Base-by-base conservation (phyloP, 2,329 filamentous ascomycete species). In the Venturia carpophila region DNA sequence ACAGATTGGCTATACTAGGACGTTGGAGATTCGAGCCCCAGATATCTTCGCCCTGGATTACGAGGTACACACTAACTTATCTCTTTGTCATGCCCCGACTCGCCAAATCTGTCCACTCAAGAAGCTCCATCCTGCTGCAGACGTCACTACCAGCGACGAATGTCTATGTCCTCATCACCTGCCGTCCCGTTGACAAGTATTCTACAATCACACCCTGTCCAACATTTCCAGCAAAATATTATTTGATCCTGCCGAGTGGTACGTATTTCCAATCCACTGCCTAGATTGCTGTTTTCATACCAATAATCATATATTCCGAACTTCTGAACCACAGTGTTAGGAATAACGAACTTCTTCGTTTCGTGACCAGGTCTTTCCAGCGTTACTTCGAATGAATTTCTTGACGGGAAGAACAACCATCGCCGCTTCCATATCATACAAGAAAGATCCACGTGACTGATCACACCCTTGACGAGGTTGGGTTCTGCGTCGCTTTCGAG, bases 281-380 rank as follows among this genome's bases (percentile, higher is more conserved):
- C 47, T 21, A 52, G 1, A 27, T 27, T 27, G 11, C 9, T 13
- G n/a, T 52, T 52, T 21, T 52, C 47, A 21, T 52, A 52, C 47
- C 47, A 52, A 52, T 52, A 52, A 13, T 52, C 47, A 27, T 52
- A 52, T 11, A 27, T 52, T 5, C 47, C 47, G 47, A 52, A 13
- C 11, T 52, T 52, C 15, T 9, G 47, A 24, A 30, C 47, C 4
- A 52, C 10, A 15, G 21, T 27, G 47, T 21, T 52, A 17, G 47
- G 47, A 17, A 52, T 27, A 27, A 27, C 24, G 5, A 52, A 52
- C 21, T 7, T 52, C 10, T 52, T 52, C 21, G 47, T 52, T 52
- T 52, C 47, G 11, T 52, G 47, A 11, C 47, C 47, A 52, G 47
- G 47, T 52, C 47, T 52, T 17, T 52, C 47, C 21, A 52, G 47